These are phyloP conservation scores for Phenoliferia sp. DNA, from an alignment of 1,284 basidiomycete species.

Conservation along the genomic window DNA sequence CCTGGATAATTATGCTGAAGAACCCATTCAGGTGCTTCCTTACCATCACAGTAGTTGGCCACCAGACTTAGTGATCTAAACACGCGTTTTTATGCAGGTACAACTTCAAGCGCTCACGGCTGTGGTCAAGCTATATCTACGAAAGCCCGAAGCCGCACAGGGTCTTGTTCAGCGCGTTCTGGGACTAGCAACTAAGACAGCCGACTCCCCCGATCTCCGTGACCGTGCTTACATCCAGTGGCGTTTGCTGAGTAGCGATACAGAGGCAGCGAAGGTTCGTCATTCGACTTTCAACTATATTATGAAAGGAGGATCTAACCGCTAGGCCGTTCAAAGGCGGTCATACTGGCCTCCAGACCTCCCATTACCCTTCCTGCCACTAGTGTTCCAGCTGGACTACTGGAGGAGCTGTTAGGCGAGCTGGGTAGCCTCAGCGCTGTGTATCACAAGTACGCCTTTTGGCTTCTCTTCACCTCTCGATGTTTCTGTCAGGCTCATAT, in stretches of 20 bases:
- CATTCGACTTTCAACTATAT: background rate
- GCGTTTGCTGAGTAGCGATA: constrained; percentile 87
- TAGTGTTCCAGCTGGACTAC: constrained; percentile 79
- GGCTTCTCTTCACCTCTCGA: constrained; percentile 5
- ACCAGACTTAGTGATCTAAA: too few species aligned
- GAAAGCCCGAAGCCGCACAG: constrained; percentile 87
- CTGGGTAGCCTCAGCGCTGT: constrained; percentile 45
- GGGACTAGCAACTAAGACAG: constrained; percentile 91
- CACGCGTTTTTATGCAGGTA: constrained; percentile 53
- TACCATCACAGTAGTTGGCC: background rate
- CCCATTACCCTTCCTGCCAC: constrained; percentile 89
- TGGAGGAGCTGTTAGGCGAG: constrained; percentile 88
- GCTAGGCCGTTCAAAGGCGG: constrained; percentile 57
- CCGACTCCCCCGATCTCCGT: constrained; percentile 93
- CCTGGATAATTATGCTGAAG: constrained; percentile 87
- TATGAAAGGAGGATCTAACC: background rate
- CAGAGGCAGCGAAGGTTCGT: constrained; percentile 81
- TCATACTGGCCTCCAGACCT: constrained; percentile 84
- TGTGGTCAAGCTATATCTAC: constrained; percentile 93
- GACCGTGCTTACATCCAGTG: constrained; percentile 97
- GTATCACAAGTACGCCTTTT: constrained; percentile 25
- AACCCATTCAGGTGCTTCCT: constrained; percentile 71
- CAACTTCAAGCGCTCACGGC: constrained; percentile 94
- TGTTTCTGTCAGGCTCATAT: constrained; percentile 44
- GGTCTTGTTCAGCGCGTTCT: constrained; percentile 83